These are phyloP conservation scores for Coemansia linderi DNA, from an alignment of 371 early-diverging fungal genomes.

Conservation along the genomic window DNA sequence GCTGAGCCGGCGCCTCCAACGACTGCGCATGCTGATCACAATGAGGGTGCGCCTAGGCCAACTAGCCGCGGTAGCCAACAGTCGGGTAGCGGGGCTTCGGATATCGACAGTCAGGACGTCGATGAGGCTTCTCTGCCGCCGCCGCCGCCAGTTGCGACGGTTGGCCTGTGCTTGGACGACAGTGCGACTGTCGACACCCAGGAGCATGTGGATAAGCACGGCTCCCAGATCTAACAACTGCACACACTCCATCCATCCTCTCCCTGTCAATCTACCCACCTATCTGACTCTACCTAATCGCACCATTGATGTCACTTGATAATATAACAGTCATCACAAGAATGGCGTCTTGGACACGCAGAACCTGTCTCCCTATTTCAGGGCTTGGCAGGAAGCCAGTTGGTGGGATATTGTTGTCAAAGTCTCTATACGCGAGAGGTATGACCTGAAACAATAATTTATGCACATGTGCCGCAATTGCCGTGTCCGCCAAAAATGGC, in stretches of 20 bases:
- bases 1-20: slow-evolving; percentile 16
- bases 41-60: slow-evolving; percentile 19
- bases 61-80: not conserved
- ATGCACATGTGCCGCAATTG: not conserved
- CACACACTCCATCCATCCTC: not conserved
- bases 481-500: not conserved
- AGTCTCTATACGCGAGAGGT: not conserved
- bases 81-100: not conserved
- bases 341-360: not conserved
- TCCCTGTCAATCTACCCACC: not conserved
- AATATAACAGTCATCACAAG: not conserved
- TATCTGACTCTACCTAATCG: not conserved
- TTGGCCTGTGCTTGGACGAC: slow-evolving; percentile 35
- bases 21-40: slow-evolving; percentile 20
- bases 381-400: too few species aligned
- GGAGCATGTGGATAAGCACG: not conserved
- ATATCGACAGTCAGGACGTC: not conserved
- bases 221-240: not conserved
- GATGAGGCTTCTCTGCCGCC: not conserved
- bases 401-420: too few species aligned
- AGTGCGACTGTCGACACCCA: not conserved
- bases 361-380: not conserved
- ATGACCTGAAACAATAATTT: slow-evolving; percentile 7
- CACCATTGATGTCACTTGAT: not conserved
- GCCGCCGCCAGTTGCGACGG: slow-evolving; percentile 23